These are phyloP conservation scores for Nectriaceae sp. DNA, from an alignment of 2,329 filamentous ascomycete genomes.

Conservation along the genomic window DNA sequence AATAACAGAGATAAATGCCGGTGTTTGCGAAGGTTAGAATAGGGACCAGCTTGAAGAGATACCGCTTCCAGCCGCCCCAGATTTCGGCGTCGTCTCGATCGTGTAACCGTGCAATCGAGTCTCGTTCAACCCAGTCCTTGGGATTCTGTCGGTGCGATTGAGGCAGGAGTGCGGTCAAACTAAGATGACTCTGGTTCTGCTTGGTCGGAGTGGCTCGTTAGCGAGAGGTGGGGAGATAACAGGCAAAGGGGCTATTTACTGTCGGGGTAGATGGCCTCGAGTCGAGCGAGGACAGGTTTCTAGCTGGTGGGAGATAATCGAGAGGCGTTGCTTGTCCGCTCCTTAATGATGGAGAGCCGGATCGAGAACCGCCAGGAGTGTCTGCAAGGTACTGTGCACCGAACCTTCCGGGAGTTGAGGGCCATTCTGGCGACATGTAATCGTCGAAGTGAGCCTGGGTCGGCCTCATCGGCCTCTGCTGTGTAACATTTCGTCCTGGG, in stretches of 20 bases:
- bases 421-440: conserved; percentile 28
- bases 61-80: conserved; percentile 46
- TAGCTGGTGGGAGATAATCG: conserved; percentile 12
- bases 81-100: conserved; percentile 46
- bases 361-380: conserved; percentile 26
- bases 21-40: conserved; percentile 43
- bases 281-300: conserved; percentile 28
- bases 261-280: conserved; percentile 32
- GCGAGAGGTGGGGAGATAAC: conserved; percentile 17
- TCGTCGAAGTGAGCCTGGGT: conserved; percentile 23
- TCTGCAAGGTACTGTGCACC: conserved; percentile 25
- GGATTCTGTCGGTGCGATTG: conserved; percentile 24
- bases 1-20: conserved; percentile 49
- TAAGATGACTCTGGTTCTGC: conserved; percentile 46
- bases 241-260: conserved; percentile 19
- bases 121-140: conserved; percentile 33
- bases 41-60: conserved; percentile 41
- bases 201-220: conserved; percentile 19
- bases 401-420: conserved; percentile 23
- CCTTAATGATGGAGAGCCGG: conserved; percentile 27
- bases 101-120: conserved; percentile 41
- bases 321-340: conserved; percentile 28
- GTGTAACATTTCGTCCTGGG: conserved; percentile 28
- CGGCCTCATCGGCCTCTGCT: conserved; percentile 20
- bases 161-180: conserved; percentile 42